A percentile compares a stretch with the other conserved stretches of the same genome.
Evolutionary conservation across 179 eudicot species (phyloP).

Genomic region (Dionaea muscipula): DNA sequence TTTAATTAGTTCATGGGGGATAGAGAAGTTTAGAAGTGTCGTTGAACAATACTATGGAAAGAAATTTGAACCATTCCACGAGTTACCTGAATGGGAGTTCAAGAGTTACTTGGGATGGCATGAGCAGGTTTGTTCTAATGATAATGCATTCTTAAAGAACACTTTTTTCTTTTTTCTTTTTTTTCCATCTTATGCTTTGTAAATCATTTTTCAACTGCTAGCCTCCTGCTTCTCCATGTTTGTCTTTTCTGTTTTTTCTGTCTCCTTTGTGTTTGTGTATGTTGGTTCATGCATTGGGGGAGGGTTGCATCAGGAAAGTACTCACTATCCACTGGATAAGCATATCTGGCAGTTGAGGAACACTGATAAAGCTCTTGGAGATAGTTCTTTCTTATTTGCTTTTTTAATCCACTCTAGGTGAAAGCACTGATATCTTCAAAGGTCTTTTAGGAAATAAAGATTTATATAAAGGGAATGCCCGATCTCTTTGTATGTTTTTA

Average conservation of each 20-base stretch:
- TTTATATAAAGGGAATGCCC: not conserved
- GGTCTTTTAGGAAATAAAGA: too few species aligned
- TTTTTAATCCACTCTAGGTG: not conserved
- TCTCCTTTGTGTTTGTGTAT: not conserved
- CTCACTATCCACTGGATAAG: not conserved
- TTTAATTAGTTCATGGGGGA: conserved; percentile 90
- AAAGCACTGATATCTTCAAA: not conserved
- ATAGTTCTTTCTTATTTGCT: not conserved
- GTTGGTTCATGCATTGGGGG: not conserved
- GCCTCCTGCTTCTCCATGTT: too few species aligned
- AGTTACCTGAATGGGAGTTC: conserved; percentile 95
- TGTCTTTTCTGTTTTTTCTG: not conserved
- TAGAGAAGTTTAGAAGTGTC: conserved; percentile 84
- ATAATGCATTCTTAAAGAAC: too few species aligned
- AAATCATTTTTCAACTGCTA: too few species aligned
- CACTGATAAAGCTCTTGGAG: too few species aligned
- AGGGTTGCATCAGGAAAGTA: not conserved
- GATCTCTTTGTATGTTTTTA: not conserved
- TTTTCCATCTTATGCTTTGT: not conserved
- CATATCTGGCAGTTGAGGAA: not conserved
- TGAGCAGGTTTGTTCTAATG: conserved; percentile 53
- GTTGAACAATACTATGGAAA: conserved; percentile 85
- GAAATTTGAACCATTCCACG: conserved; percentile 75
- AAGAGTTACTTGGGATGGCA: conserved; percentile 97
- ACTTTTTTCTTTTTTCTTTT: not conserved